Evolutionary conservation across 1,284 basidiomycete species (phyloP), one percentile per base, ranked within the genome.

Genomic region (Rhodotorula sp.): DNA sequence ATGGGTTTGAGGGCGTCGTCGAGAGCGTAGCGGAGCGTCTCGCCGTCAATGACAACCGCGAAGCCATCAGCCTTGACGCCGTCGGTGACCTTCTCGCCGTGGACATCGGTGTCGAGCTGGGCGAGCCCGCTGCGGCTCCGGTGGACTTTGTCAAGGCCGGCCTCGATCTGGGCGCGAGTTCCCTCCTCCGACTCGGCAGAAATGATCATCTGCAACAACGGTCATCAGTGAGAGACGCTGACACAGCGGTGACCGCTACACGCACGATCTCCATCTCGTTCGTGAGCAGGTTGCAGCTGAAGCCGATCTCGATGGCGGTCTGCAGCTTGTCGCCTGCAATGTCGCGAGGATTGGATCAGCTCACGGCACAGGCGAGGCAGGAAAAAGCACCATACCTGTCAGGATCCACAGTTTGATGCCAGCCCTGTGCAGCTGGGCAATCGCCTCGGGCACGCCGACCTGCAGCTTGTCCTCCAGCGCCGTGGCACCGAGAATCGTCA

Each of bases 401-500:
- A 94, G 82, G 79, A 94, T 93, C 94, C 95, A 99, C 4, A 99
- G 82, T 82, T 97, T 98, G 84, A 99, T 97, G 13, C 94, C 94
- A 0, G 94, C 95, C 53, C 86, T 84, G 78, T 97, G 94, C 27
- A 99, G 83, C 68, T 86, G 90, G 76, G 93, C 92, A 76, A 99
- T 98, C 0, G 95, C 90, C 70, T 96, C 94, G 0, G 95, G 95
- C 1, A 99, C 94, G 36, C 95, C 94, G 77, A 91, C 92, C 80
- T 99, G 95, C 72, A 98, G 82, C 83, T 97, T 97, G 81, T 98
- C 95, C 81, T 99, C 94, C 62, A 99, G 81, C 4, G 94, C 94
- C 0, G 95, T 98, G 4, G 94, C 95, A 1, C 95, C 94, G 6
- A 99, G 84, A 64, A 99, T 89, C 24, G 82, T 81, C 59, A 99